phyloP scores from a whole-genome alignment of 2,329 filamentous ascomycete genomes.

The Fusarium sp. region DNA sequence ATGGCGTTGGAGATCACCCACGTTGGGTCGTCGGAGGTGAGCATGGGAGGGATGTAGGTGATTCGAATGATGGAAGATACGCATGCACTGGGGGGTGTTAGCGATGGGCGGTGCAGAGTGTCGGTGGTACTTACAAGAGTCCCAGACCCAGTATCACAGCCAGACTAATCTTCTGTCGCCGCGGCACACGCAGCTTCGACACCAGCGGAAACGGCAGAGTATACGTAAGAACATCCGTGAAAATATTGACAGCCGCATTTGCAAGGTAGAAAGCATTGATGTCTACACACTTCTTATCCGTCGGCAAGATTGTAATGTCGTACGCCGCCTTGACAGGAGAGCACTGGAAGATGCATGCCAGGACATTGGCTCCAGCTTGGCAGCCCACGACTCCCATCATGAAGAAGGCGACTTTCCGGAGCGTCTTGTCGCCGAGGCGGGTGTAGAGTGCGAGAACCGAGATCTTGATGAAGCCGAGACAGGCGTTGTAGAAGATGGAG shows the following conservation, averaged over 20 bases:
- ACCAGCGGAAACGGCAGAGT: slow-evolving; percentile 19
- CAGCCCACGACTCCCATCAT: slow-evolving; percentile 36
- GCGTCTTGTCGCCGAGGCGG: slow-evolving; percentile 25
- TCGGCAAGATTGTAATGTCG: slow-evolving; percentile 4
- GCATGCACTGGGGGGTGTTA: slow-evolving; percentile 17
- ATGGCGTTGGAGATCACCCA: slow-evolving; percentile 36
- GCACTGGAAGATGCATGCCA: slow-evolving; percentile 39
- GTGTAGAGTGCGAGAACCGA: slow-evolving; percentile 33
- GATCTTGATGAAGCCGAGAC: slow-evolving; percentile 39
- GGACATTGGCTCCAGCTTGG: slow-evolving; percentile 28
- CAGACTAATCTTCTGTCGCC: slow-evolving; percentile 34
- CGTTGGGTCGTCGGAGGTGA: slow-evolving; percentile 25
- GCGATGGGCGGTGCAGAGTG: background rate
- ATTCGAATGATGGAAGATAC: slow-evolving; percentile 35
- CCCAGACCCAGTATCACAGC: slow-evolving; percentile 25
- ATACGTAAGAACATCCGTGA: slow-evolving; percentile 29
- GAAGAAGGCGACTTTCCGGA: slow-evolving; percentile 26
- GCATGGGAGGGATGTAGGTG: slow-evolving; percentile 39
- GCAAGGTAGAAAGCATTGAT: slow-evolving; percentile 38
- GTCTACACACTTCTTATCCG: slow-evolving; percentile 28
- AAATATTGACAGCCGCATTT: slow-evolving; percentile 31
- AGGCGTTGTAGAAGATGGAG: slow-evolving; percentile 39
- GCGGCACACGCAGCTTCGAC: slow-evolving; percentile 19
- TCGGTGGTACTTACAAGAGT: slow-evolving; percentile 22
- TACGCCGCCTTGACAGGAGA: slow-evolving; percentile 13